phyloP scores from a whole-genome alignment of 257 asterid species.

The Solanum corneliomulleri region DNA sequence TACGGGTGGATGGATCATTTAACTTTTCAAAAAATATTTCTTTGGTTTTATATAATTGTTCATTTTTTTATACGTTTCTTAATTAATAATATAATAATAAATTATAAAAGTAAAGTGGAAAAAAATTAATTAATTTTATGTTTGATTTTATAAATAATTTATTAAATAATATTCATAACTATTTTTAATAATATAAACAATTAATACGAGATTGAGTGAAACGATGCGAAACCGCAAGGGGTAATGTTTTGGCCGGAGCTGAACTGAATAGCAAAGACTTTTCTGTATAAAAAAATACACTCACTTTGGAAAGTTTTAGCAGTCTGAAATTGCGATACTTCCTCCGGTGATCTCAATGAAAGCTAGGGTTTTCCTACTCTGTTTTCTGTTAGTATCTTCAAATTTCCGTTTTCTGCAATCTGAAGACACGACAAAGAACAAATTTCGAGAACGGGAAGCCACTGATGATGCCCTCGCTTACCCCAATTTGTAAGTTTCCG shows the following conservation, averaged over 20 bases:
- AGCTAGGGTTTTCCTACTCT: constrained; percentile 40
- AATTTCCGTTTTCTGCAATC: constrained; percentile 46
- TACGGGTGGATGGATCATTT: not conserved
- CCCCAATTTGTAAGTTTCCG: constrained; percentile 62
- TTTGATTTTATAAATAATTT: too few relatives aligned
- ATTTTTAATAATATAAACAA: too few relatives aligned
- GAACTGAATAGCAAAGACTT: not conserved
- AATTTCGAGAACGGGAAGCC: constrained; percentile 92
- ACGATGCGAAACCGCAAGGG: not conserved
- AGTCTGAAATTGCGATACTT: not conserved
- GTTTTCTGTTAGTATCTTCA: constrained; percentile 43
- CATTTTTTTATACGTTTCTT: not conserved
- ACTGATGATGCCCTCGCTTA: constrained; percentile 82
- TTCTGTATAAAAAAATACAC: not conserved
- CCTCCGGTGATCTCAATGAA: constrained; percentile 38
- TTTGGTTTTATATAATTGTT: too few relatives aligned
- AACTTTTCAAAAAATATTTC: too few relatives aligned
- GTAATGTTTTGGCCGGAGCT: not conserved
- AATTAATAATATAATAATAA: too few relatives aligned
- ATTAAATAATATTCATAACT: too few relatives aligned
- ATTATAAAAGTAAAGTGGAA: too few relatives aligned
- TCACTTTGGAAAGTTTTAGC: not conserved
- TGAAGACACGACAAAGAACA: constrained; percentile 58
- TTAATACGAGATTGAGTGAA: not conserved
- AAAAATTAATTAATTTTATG: too few relatives aligned